phyloP scores from a whole-genome alignment of 2,329 filamentous ascomycete genomes.

The Myriosclerotinia curreyana region DNA sequence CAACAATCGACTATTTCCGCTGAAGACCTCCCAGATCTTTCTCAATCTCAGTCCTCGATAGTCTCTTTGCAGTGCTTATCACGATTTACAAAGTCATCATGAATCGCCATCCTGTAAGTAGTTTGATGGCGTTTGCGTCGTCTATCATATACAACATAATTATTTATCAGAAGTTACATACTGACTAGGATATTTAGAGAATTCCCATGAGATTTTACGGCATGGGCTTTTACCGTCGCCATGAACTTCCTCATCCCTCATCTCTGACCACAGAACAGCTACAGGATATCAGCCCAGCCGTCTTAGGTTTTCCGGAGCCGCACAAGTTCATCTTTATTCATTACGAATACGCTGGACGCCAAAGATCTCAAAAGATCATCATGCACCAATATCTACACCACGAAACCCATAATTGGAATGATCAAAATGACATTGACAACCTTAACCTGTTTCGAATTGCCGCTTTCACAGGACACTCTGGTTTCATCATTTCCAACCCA shows the following conservation, averaged over 20 bases:
- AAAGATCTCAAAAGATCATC: background rate
- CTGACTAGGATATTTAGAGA: background rate
- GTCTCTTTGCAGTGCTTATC: background rate
- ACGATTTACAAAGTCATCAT: background rate
- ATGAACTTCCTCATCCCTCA: background rate
- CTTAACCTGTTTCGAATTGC: background rate
- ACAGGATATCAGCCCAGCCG: background rate
- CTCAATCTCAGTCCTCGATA: background rate
- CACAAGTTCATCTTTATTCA: conserved; percentile 1
- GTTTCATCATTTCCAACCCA: background rate
- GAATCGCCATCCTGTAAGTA: background rate
- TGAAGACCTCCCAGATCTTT: background rate
- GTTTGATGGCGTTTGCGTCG: background rate
- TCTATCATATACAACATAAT: background rate
- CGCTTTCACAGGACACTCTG: background rate
- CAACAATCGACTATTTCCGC: background rate
- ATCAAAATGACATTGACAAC: background rate
- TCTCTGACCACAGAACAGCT: background rate
- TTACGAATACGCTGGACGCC: background rate
- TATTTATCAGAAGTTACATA: background rate
- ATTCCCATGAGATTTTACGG: too few species aligned
- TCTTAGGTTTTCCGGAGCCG: background rate
- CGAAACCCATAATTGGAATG: background rate
- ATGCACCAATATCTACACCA: background rate
- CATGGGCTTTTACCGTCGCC: background rate